phyloP scores from a whole-genome alignment of 352 stramenopile genomes.

The Phytophthora cactorum region DNA sequence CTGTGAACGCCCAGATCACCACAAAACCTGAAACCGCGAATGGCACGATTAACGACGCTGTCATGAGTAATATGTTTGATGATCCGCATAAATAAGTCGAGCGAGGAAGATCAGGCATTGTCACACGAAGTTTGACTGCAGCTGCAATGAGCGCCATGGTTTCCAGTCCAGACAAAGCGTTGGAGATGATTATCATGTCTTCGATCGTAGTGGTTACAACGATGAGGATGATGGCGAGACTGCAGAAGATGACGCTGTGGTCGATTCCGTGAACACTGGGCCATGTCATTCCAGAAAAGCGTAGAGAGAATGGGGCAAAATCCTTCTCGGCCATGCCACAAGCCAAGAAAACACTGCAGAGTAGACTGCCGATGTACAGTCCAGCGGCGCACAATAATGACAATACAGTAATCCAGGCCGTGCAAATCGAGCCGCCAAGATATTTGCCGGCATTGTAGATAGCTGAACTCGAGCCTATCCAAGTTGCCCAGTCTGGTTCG shows the following conservation, averaged over 20 bases:
- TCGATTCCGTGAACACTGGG: conserved; percentile 36
- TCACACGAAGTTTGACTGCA: conserved; percentile 48
- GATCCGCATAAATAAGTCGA: conserved; percentile 55
- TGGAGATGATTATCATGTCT: conserved; percentile 63
- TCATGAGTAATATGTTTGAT: conserved; percentile 36
- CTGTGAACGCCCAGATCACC: conserved; percentile 47
- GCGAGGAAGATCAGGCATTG: conserved; percentile 36
- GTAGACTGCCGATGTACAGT: conserved; percentile 52
- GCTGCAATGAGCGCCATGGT: conserved; percentile 49
- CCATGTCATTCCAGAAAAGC: conserved; percentile 38
- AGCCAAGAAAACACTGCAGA: conserved; percentile 59
- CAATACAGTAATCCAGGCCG: conserved; percentile 39
- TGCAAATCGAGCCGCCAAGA: conserved; percentile 43
- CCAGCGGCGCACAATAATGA: conserved; percentile 46
- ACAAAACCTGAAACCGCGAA: conserved; percentile 42
- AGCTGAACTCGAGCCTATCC: conserved; percentile 38
- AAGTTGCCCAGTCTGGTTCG: conserved; percentile 52
- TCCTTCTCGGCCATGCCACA: conserved; percentile 60
- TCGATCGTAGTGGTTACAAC: conserved; percentile 57
- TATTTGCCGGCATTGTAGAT: conserved; percentile 42
- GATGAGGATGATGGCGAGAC: conserved; percentile 63
- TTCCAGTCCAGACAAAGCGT: conserved; percentile 53
- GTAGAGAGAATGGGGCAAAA: conserved; percentile 53
- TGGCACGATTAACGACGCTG: conserved; percentile 43
- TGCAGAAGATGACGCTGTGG: conserved; percentile 59